Percentiles rank a stretch among this genome's conserved stretches.
Evolutionary conservation across 371 early-diverging fungal species (phyloP).

Genomic region (Funneliformis caledonium): DNA sequence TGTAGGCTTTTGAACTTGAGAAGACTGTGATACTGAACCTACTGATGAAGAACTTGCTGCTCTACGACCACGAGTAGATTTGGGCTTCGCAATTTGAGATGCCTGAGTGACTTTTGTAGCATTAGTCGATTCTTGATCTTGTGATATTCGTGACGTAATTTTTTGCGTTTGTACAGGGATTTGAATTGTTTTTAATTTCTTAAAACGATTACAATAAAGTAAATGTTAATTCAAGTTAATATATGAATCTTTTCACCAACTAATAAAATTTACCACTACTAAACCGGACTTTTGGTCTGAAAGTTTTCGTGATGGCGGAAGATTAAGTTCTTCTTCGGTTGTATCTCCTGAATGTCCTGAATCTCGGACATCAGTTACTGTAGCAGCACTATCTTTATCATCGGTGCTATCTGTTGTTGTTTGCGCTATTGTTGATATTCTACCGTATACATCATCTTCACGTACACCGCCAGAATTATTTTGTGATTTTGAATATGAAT

Average conservation of each 20-base stretch:
- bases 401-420: background rate
- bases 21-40: background rate
- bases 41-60: background rate
- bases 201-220: background rate
- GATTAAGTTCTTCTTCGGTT: conserved; percentile 10
- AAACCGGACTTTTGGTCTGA: background rate
- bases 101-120: background rate
- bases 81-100: background rate
- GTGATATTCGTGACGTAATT: background rate
- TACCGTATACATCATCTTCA: background rate
- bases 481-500: conserved; percentile 27
- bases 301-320: background rate
- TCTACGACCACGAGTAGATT: background rate
- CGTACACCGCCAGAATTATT: background rate
- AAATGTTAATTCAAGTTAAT: background rate
- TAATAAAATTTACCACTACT: conserved; percentile 10
- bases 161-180: background rate
- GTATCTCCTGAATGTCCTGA: conserved; percentile 5
- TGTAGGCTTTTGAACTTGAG: background rate
- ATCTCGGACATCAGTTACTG: conserved; percentile 8
- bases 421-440: conserved; percentile 7
- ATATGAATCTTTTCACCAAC: background rate
- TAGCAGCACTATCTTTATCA: conserved; percentile 20
- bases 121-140: background rate
- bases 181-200: conserved; percentile 19